Base-by-base conservation (phyloP, 2,329 filamentous ascomycete species). In the Fusarium sp. region DNA sequence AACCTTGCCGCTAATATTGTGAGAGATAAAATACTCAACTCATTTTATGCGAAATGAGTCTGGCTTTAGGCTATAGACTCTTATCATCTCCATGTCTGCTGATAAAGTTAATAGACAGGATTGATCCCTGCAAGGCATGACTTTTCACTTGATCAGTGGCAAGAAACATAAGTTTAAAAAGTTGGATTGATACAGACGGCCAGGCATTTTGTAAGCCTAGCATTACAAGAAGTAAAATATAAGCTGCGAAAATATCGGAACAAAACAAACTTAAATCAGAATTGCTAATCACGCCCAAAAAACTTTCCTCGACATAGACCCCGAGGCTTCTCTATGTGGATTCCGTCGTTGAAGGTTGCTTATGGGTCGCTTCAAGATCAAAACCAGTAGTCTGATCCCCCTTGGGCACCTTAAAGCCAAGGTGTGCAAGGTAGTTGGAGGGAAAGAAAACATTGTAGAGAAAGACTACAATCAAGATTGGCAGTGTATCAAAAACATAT, bases 361-460 rank as follows among this genome's bases (percentile, higher is more conserved):
- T 66, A 7, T 22, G 6, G 3, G 24, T 13, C 13, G 22, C 12
- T 8, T 67, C 62, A 1, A 48, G 4, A n/a, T 62, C 62, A 4
- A 20, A 1, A 2, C 8, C 20, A 2, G 25, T 5, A 9, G 4
- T 29, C 4, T 58, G 34, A 3, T n/a, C 15, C 6, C 62, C 63
- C 24, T 67, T 62, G 5, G 63, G 62, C 1, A 34, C 7, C 16
- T 66, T 71, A 12, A 73, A 73, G 5, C 63, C 66, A 15, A 74
- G 58, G 16, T 73, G 69, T 27, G 61, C 69, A 6, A 73, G 58
- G 16, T 64, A 73, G 20, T 45, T 54, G 5, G 51, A 71, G 0
- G 71, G 71, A 40, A 74, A 74, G 45, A 66, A 74, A 9, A 69
- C 18, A 20, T 70, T 68, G n/a, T 70, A 74, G 4, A 74, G 53